Base-by-base conservation (phyloP, 2,329 filamentous ascomycete genomes). In the Fusarium illudens region DNA sequence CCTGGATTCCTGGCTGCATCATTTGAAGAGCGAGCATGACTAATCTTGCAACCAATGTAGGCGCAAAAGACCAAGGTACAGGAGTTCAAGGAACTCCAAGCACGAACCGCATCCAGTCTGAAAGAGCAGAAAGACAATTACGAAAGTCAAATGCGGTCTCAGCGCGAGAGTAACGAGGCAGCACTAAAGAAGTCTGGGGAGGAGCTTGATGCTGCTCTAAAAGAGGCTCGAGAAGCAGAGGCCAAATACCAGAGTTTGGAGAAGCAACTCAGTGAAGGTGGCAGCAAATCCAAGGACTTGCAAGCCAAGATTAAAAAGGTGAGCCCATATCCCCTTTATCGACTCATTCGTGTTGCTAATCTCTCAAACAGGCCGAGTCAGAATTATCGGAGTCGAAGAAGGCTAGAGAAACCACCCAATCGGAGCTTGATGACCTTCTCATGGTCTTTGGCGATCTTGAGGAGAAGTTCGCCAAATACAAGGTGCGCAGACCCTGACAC, bases 401-500 rank as follows among this genome's bases (percentile, higher is more conserved):
- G 62, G 88, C 90, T 60, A 88, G 86, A 58, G 84, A 88, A 64
- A 80, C 85, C 2, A 84, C 86, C 6, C 92, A 95, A 75, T 84
- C 87, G 3, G 92, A 96, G 77, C 82, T 95, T 46, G 92, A 96
- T 70, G 92, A 96, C 76, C 83, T 95, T 56, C 81, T 96, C 33
- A 91, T 95, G 81, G 90, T 96, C 6, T 93, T 94, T 78, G 89
- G 88, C 13, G 92, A 96, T 75, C 75, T 94, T 17, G 92, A 96
- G 78, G 91, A 93, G 56, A 95, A 94, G 80, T 83, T 89, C 50
- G 84, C 85, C 39, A 88, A 87, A 71, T 93, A 95, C 75, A 95
- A 92, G 85, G 90, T 91, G 79, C 69, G 84, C 62, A 27, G 11
- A 53, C 4, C 48, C 34, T 39, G n/a, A 25, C 33, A 42, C 13